Evolutionary conservation across 1,139 yeast genomes (phyloP), one percentile per base, ranked within the genome.

Genomic region (Candida tropicalis): DNA sequence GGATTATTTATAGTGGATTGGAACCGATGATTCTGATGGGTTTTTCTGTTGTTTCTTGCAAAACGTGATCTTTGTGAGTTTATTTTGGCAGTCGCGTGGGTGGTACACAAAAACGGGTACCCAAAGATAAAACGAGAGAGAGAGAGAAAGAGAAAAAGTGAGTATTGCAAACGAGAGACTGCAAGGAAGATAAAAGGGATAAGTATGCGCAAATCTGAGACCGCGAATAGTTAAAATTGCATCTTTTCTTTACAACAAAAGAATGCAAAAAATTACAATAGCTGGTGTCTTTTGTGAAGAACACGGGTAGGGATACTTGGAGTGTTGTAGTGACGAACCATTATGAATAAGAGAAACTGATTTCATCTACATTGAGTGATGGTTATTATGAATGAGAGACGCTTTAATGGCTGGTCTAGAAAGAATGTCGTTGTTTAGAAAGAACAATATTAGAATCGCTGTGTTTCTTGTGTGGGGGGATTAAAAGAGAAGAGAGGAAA

Each of bases 21-120:
- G 31, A 27, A 27, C 8, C 7, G 15, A 10, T 18, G 24, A 5
- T 3, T 11, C 9, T 15, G 32, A 4, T 7, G 15, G n/a, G 23
- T 8, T 35, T 6, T 10, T 25, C 8, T 5, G 8, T 6, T 18
- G 5, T 12, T 8, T 20, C 9, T 22, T 13, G 34, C 27, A 9
- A 22, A 35, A 15, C 38, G 38, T 35, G 38, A 35, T 35, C 31
- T 35, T 35, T 35, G 38, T 35, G 38, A 16, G 22, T 23, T 17
- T 5, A 8, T 25, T 26, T 18, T 18, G 18, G 31, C 9, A 9
- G 23, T 20, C 18, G 34, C 18, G 34, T 7, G 13, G 2, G 11
- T 13, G 2, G 27, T 22, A 13, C 28, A 33, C n/a, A 33, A 33
- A 11, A 4, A 11, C 13, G 4, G n/a, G 27, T 5, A 20, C n/a